These are phyloP conservation scores for Leishmania gerbilli DNA, from an alignment of 208 protist genomes.

Conservation along the genomic window DNA sequence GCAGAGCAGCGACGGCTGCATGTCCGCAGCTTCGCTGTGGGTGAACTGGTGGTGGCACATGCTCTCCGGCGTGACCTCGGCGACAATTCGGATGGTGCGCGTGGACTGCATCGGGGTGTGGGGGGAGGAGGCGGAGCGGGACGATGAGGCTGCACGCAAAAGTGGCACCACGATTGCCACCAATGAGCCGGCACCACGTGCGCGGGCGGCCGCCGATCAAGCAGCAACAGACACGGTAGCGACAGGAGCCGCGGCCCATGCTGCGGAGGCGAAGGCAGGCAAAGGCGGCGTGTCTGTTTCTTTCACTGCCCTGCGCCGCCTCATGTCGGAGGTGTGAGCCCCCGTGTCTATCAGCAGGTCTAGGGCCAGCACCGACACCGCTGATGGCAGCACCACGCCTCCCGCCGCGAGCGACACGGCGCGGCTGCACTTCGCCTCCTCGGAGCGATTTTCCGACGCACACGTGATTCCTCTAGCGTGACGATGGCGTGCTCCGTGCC, in stretches of 20 bases:
- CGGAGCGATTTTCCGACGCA: not conserved
- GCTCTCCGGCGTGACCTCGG: not conserved
- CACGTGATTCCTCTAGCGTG: not conserved
- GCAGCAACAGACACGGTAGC: not conserved
- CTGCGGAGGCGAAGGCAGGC: not conserved
- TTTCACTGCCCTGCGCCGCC: slow-evolving; percentile 15
- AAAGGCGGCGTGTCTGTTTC: slow-evolving; percentile 17
- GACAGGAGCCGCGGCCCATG: not conserved
- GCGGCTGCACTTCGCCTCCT: not conserved
- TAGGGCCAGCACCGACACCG: not conserved
- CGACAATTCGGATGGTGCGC: not conserved
- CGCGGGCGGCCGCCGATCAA: not conserved
- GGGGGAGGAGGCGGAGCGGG: slow-evolving; percentile 1
- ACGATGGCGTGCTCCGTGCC: not conserved
- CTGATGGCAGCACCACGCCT: not conserved
- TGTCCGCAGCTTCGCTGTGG: not conserved
- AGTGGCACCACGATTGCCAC: not conserved
- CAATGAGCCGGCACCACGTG: not conserved
- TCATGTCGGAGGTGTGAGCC: slow-evolving; percentile 25
- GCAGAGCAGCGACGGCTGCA: slow-evolving; percentile 1
- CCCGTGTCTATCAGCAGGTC: slow-evolving; percentile 11
- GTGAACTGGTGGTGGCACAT: slow-evolving; percentile 13
- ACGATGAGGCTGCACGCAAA: not conserved
- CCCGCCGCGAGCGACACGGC: not conserved
- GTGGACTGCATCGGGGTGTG: not conserved